Evolutionary conservation across 2,329 filamentous ascomycete genomes (phyloP), one percentile per base, ranked within the genome.

Genomic region (Didymella exigua): DNA sequence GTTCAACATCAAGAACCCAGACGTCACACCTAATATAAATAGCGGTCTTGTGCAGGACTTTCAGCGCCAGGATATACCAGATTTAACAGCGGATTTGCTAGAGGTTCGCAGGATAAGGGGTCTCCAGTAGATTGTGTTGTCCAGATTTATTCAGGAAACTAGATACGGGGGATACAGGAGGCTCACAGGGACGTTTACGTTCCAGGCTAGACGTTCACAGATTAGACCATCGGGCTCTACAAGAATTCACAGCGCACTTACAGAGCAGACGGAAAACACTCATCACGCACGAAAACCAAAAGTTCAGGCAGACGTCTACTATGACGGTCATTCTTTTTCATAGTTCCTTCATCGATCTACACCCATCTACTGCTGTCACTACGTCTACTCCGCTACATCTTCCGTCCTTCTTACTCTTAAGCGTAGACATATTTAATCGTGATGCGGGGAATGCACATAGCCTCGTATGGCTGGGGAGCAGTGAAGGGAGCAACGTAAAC

Each of bases 401-500:
- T 60, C 54, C 52, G 34, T 57, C 59, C 59, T 59, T 54, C 50
- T 60, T 43, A 55, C 55, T 54, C 41, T 60, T 57, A 62, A 62
- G 14, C 58, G 60, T 62, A 62, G 54, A 59, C 58, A 46, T 62
- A 62, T 48, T 62, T 27, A 44, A 62, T 59, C 40, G 24, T 41
- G 26, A 62, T 59, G 49, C 37, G 41, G 58, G 60, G 54, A 61
- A 62, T 36, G 60, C 60, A 62, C 52, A 29, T 49, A 51, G 27
- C 46, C 14, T 60, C 52, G 55, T 62, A 62, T 55, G 31, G 31
- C 58, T 59, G 55, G 37, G 60, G 58, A 37, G 27, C 52, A 59
- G 55, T 34, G 60, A 62, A 62, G 47, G 60, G 54, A 61, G 60
- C 54, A 53, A 61, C 54, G 58, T 62, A 46, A 42, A 58, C 54